phyloP scores from a whole-genome alignment of 805 yeast species.

The Candida corydali region DNA sequence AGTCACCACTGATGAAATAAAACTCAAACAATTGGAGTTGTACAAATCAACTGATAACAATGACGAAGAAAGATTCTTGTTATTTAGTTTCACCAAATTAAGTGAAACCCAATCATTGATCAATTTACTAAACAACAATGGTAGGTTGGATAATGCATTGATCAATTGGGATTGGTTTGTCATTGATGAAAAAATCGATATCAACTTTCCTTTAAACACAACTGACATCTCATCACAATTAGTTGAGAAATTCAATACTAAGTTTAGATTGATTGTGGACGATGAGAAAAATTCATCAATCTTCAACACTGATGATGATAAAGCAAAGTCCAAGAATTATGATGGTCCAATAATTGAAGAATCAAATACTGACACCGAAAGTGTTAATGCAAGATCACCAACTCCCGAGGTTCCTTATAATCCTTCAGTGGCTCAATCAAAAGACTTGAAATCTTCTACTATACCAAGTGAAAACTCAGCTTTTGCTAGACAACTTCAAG shows the following conservation, averaged over 20 bases:
- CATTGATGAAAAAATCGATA: slow-evolving; percentile 8
- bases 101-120: slow-evolving; percentile 9
- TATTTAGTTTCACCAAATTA: slow-evolving; percentile 10
- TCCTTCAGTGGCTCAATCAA: not conserved
- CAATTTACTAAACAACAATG: slow-evolving; percentile 7
- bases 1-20: slow-evolving; percentile 4
- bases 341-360: slow-evolving; percentile 8
- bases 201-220: slow-evolving; percentile 21
- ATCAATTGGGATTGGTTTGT: slow-evolving; percentile 20
- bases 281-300: slow-evolving; percentile 9
- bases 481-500: not conserved
- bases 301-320: not conserved
- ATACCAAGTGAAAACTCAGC: slow-evolving; percentile 1
- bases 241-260: slow-evolving; percentile 17
- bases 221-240: slow-evolving; percentile 16
- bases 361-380: slow-evolving; percentile 6
- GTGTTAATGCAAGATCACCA: slow-evolving; percentile 1
- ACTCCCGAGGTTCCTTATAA: slow-evolving; percentile 7
- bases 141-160: slow-evolving; percentile 17
- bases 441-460: not conserved
- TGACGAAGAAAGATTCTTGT: slow-evolving; percentile 4
- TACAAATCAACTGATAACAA: not conserved
- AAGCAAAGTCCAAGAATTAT: not conserved
- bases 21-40: slow-evolving; percentile 14
- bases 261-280: slow-evolving; percentile 9